Evolutionary conservation across 768 basidiomycete species (phyloP), one percentile per base, ranked within the genome.

Genomic region (Mycena venus): DNA sequence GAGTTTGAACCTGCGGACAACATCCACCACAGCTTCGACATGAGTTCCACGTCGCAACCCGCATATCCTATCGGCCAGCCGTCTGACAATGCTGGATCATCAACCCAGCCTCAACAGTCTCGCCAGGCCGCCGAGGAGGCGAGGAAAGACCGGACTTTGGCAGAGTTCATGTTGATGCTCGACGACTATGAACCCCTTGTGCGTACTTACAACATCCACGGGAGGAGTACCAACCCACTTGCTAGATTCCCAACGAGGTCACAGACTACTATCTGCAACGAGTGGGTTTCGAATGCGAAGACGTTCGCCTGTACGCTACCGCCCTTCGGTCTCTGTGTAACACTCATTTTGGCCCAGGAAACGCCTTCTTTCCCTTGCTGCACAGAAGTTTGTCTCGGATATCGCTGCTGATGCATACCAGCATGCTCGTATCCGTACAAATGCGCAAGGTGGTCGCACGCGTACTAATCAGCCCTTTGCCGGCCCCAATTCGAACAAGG

Each of bases 141-240:
- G 0, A 87, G 95, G 78, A 96, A 96, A 80, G 97, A 99, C 84
- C 89, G 94, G 61, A 97, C 95, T 1, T 83, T 99, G 60, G 95
- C 95, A 7, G 96, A 99, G 80, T 97, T 99, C 79, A 89, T 99
- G 87, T 87, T 97, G 44, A 96, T 98, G 96, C 87, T 99, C 36
- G 98, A 99, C 78, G 97, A 98, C 59, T 99, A 98, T 80, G 96
- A 99, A 80, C 98, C 98, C 53, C 83, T 99, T 82, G 98, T 98
- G 79, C 70, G 91, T 84, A 27, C 51, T 23, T 17, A 34, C 44
- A 5, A 17, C 17, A 27, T 15, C 61, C 19, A 27, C 19, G 17
- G 34, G 44, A 44, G 42, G 25, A 59, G 71, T 19, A 32, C 59
- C 68, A 53, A 42, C 34, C 38, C 64, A 12, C 29, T 7, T 58